phyloP scores from a whole-genome alignment of 352 stramenopile species.

The Phytophthora sansomeana region DNA sequence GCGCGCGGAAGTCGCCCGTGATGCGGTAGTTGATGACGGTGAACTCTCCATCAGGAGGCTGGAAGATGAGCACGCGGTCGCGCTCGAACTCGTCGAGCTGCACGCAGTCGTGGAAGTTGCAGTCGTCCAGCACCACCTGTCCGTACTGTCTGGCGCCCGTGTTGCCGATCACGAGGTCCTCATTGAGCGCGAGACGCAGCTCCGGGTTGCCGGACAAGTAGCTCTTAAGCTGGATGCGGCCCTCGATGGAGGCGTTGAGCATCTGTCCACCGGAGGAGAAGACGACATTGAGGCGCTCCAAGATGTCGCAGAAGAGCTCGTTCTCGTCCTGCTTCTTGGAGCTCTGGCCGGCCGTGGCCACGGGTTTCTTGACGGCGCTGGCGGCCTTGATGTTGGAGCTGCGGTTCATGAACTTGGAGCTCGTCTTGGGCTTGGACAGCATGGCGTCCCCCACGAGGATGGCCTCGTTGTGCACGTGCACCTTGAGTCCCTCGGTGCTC shows the following conservation, averaged over 20 bases:
- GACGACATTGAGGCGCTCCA: constrained; percentile 98
- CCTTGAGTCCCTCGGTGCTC: constrained; percentile 97
- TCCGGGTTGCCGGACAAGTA: constrained; percentile 99
- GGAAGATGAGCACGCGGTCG: constrained; percentile 89
- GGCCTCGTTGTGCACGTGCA: constrained; percentile 98
- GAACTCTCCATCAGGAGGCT: constrained; percentile 81
- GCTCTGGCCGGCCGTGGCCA: constrained; percentile 73
- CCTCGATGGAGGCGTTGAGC: constrained; percentile 98
- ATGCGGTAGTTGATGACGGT: constrained; percentile 98
- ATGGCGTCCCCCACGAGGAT: constrained; percentile 92
- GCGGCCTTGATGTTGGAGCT: constrained; percentile 82
- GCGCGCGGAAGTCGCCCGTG: constrained; percentile 96
- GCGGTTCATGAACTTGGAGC: constrained; percentile 87
- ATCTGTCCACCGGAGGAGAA: constrained; percentile 97
- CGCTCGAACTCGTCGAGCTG: constrained; percentile 96
- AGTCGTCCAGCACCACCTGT: constrained; percentile 96
- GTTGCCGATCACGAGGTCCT: constrained; percentile 96
- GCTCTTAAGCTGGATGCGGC: constrained; percentile 98
- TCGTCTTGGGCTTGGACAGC: constrained; percentile 91
- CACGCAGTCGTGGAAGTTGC: constrained; percentile 99
- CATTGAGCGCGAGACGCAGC: constrained; percentile 96
- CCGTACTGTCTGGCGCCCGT: constrained; percentile 87
- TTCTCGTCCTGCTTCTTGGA: constrained; percentile 93
- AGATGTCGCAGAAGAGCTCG: constrained; percentile 99
- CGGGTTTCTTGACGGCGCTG: constrained; percentile 91